Base-by-base conservation (phyloP, 2,329 filamentous ascomycete species). In the Paraconiothyrium brasiliense region DNA sequence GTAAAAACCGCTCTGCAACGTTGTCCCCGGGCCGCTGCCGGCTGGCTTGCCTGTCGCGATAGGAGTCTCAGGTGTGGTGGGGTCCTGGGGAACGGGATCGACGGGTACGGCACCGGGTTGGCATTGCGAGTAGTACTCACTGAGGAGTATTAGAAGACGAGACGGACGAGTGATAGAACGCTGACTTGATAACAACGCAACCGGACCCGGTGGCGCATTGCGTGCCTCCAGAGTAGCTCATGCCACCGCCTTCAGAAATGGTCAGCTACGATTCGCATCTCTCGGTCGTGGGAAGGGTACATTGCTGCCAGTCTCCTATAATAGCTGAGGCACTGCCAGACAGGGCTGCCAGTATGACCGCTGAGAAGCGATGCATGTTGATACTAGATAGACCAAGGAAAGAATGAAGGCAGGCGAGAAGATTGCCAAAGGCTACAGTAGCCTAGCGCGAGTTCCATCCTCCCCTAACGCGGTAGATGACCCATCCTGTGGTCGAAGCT, bases 1-100 rank as follows among this genome's bases (percentile, higher is more conserved):
- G 75, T 83, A 83, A 72, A 84, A 85, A 0, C 84, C 85, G 3
- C 67, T 70, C 62, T 85, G 80, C 0, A 88, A 80, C 0, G 83
- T 85, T 1, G 74, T 76, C 7, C 82, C 81, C 0, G 81, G 81
- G 1, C 78, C 78, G 13, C 71, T 69, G 22, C 76, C 72, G 4
- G 70, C 64, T 48, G 74, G 71, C 0, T 60, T 60, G 30, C 65
- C 67, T 27, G 73, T 71, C 4, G 68, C 64, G 44, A 69, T 67
- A 27, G 73, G 70, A 4, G 65, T 58, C 10, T 22, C 27, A 4
- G 52, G 37, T 2, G 49, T 47, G 34, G 63, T 61, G 14, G 60
- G 61, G 20, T 62, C 56, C 41, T 58, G 44, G 59, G 52, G 65
- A 34, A 41, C 56, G 43, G 59, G 66, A 43, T 34, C 64, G 41